Percentiles rank a stretch among this genome's conserved stretches.
Conservation (phyloP, 371 early-diverging fungal genomes). For the Fennellomyces sp. region DNA sequence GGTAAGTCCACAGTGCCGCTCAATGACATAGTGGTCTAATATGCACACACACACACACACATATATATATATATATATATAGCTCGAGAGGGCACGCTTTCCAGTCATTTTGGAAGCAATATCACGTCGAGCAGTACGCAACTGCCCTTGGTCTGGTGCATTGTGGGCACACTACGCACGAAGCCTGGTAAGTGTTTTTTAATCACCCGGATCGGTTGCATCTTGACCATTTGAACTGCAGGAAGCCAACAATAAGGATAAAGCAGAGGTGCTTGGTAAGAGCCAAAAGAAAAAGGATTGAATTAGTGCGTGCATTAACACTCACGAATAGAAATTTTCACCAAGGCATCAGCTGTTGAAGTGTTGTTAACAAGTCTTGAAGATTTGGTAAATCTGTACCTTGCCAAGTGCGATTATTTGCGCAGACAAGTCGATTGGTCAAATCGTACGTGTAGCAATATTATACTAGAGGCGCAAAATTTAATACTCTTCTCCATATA, state of each 20-base stretch:
- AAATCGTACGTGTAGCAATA: slow-evolving; percentile 37
- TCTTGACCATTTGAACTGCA: no score
- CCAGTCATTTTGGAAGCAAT: slow-evolving; percentile 22
- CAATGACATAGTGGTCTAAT: no score
- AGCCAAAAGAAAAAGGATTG: background rate
- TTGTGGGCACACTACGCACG: slow-evolving; percentile 58
- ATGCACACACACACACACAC: no score
- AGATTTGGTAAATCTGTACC: slow-evolving; percentile 37
- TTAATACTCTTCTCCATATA: slow-evolving; percentile 1
- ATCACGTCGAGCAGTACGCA: slow-evolving; percentile 60
- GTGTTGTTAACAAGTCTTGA: slow-evolving; percentile 39
- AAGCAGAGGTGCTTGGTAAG: slow-evolving; percentile 8
- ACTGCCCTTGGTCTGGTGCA: slow-evolving; percentile 73
- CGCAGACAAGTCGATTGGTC: slow-evolving; percentile 43
- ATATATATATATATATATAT: background rate
- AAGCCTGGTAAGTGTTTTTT: slow-evolving; percentile 19
- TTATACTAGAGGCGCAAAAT: background rate
- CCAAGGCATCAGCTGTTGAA: slow-evolving; percentile 33
- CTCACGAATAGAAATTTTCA: slow-evolving; percentile 29
- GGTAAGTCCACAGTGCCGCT: slow-evolving; percentile 33
- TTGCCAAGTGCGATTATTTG: slow-evolving; percentile 43
- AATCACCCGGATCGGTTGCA: background rate
- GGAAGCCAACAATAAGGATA: background rate
- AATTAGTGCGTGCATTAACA: background rate
- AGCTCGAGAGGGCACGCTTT: slow-evolving; percentile 38